Evolutionary conservation across 192 early-diverging fungal genomes (phyloP).

Genomic region (Coemansia sp.): DNA sequence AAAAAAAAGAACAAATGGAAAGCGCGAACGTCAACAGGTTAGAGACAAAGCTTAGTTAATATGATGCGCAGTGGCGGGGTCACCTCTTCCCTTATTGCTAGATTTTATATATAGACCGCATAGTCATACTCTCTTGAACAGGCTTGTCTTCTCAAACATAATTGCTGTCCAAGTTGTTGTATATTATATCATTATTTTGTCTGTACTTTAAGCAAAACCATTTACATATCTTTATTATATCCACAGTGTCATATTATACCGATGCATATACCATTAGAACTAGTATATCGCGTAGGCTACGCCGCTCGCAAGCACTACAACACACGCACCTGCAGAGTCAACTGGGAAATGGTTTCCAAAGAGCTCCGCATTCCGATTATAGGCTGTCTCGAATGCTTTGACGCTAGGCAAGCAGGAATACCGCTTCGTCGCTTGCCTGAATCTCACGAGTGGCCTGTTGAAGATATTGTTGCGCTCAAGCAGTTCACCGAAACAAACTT

Average conservation of each 20-base stretch:
- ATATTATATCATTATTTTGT: not conserved
- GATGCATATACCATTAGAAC: slow-evolving; percentile 12
- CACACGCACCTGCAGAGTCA: slow-evolving; percentile 7
- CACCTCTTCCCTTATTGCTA: too few species aligned
- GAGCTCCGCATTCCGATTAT: slow-evolving; percentile 29
- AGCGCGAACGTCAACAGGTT: too few species aligned
- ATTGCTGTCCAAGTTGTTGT: not conserved
- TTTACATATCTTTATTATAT: not conserved
- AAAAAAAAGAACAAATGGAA: too few species aligned
- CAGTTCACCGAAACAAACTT: slow-evolving; percentile 36
- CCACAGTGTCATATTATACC: too few species aligned
- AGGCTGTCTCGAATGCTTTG: slow-evolving; percentile 23
- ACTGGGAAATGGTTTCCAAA: slow-evolving; percentile 35
- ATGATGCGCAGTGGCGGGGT: too few species aligned
- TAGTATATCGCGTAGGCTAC: slow-evolving; percentile 11
- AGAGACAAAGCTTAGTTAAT: too few species aligned
- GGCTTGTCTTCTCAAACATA: too few species aligned
- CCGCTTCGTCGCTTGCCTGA: slow-evolving; percentile 13
- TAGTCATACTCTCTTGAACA: too few species aligned
- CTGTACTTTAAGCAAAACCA: slow-evolving; percentile 2
- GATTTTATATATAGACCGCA: too few species aligned
- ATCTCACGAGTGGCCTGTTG: slow-evolving; percentile 19
- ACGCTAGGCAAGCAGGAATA: slow-evolving; percentile 9
- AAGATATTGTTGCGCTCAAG: slow-evolving; percentile 32
- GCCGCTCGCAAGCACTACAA: slow-evolving; percentile 13